Evolutionary conservation across 2,329 filamentous ascomycete genomes (phyloP), one percentile per base, ranked within the genome.

Genomic region (Kalaharituber pfeilii): DNA sequence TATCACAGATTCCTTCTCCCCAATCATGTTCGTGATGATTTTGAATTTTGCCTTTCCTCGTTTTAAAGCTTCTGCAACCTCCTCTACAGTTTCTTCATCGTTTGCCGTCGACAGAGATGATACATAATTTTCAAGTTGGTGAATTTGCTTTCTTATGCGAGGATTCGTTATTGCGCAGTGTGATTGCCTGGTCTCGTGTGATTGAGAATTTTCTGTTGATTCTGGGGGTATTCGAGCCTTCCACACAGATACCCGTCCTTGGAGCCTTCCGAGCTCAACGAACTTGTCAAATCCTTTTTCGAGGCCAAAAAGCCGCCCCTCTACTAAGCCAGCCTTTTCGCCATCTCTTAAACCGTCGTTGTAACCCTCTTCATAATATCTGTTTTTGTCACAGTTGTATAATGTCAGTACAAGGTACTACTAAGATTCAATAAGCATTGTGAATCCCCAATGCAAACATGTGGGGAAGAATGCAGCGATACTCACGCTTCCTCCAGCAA

Each of bases 251-350:
- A 86, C 80, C 64, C 80, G 81, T 45, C 86, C 85, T 62, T 89
- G 82, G 28, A 96, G 69, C 56, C 76, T 75, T 2, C 89, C 89
- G 67, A 86, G 77, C 58, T 86, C 81, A 42, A 84, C 66, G 65
- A 93, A 95, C 69, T 94, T 96, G 63, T 94, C 86, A 63, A 91
- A 96, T 0, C 88, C 89, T 60, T 88, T 91, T 66, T 93, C 84
- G 42, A 96, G 78, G 0, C 89, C 91, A 66, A 96, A 86, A 20
- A 86, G 78, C 51, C 87, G 84, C 57, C 91, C 91, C 73, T 98
- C 91, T 60, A 86, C 79, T 55, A 81, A 80, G 36, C 91, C 91
- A 28, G 85, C 82, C 56, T 76, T 75, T 39, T 78, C 72, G 56
- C 91, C 91, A 68, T 94, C 89, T 39, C 74, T 70, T 49, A 79